phyloP scores from a whole-genome alignment of 2,329 filamentous ascomycete genomes.

The Coniochaeta hoffmannii region DNA sequence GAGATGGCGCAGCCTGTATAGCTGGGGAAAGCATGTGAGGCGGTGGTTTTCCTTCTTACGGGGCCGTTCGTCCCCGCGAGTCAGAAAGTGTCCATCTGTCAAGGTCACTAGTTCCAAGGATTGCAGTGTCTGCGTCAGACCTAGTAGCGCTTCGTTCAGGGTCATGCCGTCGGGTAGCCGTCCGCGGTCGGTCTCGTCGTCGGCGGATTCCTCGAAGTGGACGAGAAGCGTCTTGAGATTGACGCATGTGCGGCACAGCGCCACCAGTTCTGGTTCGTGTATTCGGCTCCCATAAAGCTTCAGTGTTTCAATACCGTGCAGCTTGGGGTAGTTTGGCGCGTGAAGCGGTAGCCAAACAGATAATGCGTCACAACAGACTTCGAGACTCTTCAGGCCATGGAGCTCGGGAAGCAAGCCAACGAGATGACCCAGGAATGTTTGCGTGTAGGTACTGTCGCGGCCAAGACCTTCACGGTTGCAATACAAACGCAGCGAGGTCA shows the following conservation, averaged over 20 bases:
- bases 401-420: slow-evolving; percentile 11
- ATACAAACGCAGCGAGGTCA: slow-evolving; percentile 18
- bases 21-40: slow-evolving; percentile 16
- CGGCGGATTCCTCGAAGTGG: slow-evolving; percentile 16
- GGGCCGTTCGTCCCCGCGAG: slow-evolving; percentile 17
- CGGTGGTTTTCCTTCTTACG: slow-evolving; percentile 20
- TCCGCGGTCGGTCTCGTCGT: slow-evolving; percentile 15
- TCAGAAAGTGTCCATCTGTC: slow-evolving; percentile 17
- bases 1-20: slow-evolving; percentile 13
- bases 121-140: slow-evolving; percentile 10
- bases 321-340: slow-evolving; percentile 6
- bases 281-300: slow-evolving; percentile 19
- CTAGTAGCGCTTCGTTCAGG: slow-evolving; percentile 14
- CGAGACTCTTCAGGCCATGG: slow-evolving; percentile 13
- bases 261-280: slow-evolving; percentile 16
- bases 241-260: slow-evolving; percentile 14
- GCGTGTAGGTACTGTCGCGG: slow-evolving; percentile 14
- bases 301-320: slow-evolving; percentile 16
- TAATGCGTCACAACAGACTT: slow-evolving; percentile 16
- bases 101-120: slow-evolving; percentile 17
- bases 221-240: slow-evolving; percentile 17
- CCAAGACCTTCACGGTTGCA: slow-evolving; percentile 14
- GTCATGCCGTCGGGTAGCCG: slow-evolving; percentile 17
- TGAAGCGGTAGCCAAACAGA: background rate
- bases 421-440: slow-evolving; percentile 13